These are phyloP conservation scores for Aspergillus fumigatiaffinis DNA, from an alignment of 2,329 filamentous ascomycete species.

Conservation along the genomic window DNA sequence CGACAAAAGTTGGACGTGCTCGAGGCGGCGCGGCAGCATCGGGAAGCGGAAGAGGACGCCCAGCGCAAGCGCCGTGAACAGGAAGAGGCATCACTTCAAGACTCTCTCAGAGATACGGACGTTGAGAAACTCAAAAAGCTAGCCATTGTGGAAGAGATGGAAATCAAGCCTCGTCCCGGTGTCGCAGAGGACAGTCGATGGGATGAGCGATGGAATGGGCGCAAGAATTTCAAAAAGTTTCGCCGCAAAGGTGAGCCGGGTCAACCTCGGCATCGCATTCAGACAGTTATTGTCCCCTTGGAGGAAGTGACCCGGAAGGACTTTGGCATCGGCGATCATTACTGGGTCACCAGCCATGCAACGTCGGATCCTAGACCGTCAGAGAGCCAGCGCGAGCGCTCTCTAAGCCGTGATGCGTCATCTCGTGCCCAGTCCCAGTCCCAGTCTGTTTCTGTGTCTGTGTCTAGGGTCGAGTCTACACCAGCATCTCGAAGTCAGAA, in stretches of 20 bases:
- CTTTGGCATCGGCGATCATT: slow-evolving; percentile 70
- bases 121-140: slow-evolving; percentile 69
- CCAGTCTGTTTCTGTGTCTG: slow-evolving; percentile 14
- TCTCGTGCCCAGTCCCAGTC: slow-evolving; percentile 10
- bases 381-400: slow-evolving; percentile 18
- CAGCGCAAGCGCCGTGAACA: slow-evolving; percentile 55
- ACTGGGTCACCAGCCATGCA: slow-evolving; percentile 55
- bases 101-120: slow-evolving; percentile 61
- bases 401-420: neutral
- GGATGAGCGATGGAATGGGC: slow-evolving; percentile 87
- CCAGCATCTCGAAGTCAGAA: slow-evolving; percentile 24
- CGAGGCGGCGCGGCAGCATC: slow-evolving; percentile 55
- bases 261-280: slow-evolving; percentile 38
- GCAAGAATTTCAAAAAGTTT: slow-evolving; percentile 96
- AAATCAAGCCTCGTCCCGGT: slow-evolving; percentile 47
- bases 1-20: slow-evolving; percentile 65
- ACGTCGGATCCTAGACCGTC: slow-evolving; percentile 22
- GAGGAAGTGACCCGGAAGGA: slow-evolving; percentile 68
- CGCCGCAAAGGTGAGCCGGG: slow-evolving; percentile 32
- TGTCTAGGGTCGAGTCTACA: slow-evolving; percentile 18
- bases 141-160: slow-evolving; percentile 73
- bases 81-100: slow-evolving; percentile 61
- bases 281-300: slow-evolving; percentile 64
- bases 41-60: slow-evolving; percentile 51
- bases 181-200: slow-evolving; percentile 58